Evolutionary conservation across 345 rosid genomes (phyloP), one percentile per base, ranked within the genome.

Genomic region (Linum trigynum): DNA sequence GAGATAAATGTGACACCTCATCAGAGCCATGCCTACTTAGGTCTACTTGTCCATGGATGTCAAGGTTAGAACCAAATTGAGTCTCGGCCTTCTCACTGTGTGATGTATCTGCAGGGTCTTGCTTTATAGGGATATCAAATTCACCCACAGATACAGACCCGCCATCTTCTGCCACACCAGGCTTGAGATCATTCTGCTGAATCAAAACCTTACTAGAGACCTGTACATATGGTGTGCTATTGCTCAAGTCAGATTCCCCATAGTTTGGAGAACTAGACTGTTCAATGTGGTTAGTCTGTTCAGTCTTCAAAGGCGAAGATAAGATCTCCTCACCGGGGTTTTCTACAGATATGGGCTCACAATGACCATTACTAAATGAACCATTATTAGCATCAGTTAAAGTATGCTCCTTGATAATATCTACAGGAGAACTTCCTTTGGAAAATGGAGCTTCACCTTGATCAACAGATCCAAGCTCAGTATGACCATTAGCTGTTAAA

Each of bases 391-490:
- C 15, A 67, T 68, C 78, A 59, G 71, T 36, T 56, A 67, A 70
- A 67, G 51, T 64, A 56, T 68, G 66, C 35, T 65, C 65, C 64
- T 73, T 73, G 53, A 36, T 61, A 63, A 62, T 58, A 69, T 65
- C 71, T 55, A 65, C 51, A 71, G 68, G 53, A 23, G 40, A 55
- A 23, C 5, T 67, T 63, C 66, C 56, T 65, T 39, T n/a, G 14
- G 80, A 56, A 71, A 63, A 72, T 71, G 74, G 62, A 75, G 59
- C 76, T 50, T 78, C 79, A 63, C 76, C 79, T 37, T 76, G 77
- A 76, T 63, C 69, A 56, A 72, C 72, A 74, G 82, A 65, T 36
- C 62, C 63, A 66, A 74, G 59, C 3, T 68, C 80, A 55, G 51
- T 69, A 67, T 67, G 65, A 71, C 61, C 71, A 70, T 74, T 57